A percentile compares a stretch with the other conserved stretches of the same genome.
phyloP scores from a whole-genome alignment of 345 rosid species.

The Populus pruinosa region DNA sequence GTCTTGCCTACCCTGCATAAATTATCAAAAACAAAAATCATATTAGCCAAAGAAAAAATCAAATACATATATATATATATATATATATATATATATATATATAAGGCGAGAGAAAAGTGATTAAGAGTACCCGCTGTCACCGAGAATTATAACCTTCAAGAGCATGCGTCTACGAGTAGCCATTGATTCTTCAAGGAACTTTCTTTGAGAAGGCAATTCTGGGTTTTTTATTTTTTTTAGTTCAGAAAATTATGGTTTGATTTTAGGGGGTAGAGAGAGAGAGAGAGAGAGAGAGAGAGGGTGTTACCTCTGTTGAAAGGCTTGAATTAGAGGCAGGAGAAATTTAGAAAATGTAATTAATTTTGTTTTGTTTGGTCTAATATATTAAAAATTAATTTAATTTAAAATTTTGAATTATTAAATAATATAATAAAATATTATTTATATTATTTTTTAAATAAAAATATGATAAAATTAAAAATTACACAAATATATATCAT shows the following conservation, averaged over 20 bases:
- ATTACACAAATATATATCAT: too few species aligned
- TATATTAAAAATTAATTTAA: too few species aligned
- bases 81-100: too few species aligned
- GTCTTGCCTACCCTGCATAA: slow-evolving; percentile 79
- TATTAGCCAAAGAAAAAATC: neutral
- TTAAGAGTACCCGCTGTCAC: slow-evolving; percentile 67
- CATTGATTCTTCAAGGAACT: slow-evolving; percentile 29
- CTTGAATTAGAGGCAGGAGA: too few species aligned
- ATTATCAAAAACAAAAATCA: neutral
- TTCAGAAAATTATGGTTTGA: neutral
- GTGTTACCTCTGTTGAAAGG: too few species aligned
- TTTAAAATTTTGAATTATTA: too few species aligned
- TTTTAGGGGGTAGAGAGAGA: too few species aligned
- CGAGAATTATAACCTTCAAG: slow-evolving; percentile 78
- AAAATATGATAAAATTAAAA: too few species aligned
- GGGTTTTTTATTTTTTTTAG: neutral
- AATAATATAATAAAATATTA: too few species aligned
- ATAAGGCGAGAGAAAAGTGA: neutral
- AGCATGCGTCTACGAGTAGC: slow-evolving; percentile 83
- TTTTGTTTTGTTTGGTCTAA: neutral
- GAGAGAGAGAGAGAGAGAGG: too few species aligned
- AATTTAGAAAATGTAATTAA: neutral
- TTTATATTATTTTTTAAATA: too few species aligned
- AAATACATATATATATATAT: too few species aligned
- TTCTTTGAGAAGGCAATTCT: neutral